A percentile compares a stretch with the other conserved stretches of the same genome.
Conservation (phyloP, 2,329 filamentous ascomycete genomes). For the Trichoderma afroharzianum region DNA sequence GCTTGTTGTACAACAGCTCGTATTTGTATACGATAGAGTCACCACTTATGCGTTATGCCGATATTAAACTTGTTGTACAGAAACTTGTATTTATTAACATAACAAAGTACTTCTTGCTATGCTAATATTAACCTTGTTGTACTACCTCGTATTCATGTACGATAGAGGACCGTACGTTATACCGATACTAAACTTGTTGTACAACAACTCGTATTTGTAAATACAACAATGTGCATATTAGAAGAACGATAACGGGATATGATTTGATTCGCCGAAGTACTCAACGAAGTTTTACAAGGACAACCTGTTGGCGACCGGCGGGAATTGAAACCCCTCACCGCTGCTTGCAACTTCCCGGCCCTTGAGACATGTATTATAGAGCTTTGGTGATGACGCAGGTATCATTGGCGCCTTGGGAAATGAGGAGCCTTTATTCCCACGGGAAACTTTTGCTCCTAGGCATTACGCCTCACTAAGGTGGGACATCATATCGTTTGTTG, state of each 20-base stretch:
- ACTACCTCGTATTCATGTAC: background rate
- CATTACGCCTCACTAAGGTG: no score
- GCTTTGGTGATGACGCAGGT: background rate
- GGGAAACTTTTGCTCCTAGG: no score
- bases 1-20: background rate
- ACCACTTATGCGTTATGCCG: no score
- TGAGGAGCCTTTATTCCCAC: no score
- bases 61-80: background rate
- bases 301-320: background rate
- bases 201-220: background rate
- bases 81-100: background rate
- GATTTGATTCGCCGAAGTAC: background rate
- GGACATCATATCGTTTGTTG: no score
- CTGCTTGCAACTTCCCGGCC: background rate
- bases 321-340: background rate
- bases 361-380: background rate
- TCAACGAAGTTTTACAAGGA: background rate
- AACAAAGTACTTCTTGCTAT: background rate
- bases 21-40: background rate
- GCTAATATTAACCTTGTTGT: background rate
- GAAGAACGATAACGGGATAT: background rate
- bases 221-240: background rate
- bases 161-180: background rate
- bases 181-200: background rate
- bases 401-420: no score